These are phyloP conservation scores for Articulospora tetracladia DNA, from an alignment of 495 filamentous ascomycete genomes.

Conservation along the genomic window DNA sequence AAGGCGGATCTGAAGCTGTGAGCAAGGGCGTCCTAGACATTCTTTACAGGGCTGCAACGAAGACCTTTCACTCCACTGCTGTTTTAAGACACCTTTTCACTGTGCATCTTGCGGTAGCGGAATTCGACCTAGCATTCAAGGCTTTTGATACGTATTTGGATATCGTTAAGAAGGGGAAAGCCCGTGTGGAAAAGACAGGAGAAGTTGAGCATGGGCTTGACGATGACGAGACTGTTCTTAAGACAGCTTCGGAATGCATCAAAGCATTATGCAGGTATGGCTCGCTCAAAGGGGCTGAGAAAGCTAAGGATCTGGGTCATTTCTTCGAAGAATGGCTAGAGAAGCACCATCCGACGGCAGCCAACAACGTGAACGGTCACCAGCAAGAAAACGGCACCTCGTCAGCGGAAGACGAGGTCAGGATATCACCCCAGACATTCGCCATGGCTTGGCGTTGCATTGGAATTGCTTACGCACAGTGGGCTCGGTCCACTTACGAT, in stretches of 20 bases:
- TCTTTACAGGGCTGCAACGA: slow-evolving; percentile 81
- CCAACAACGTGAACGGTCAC: slow-evolving; percentile 28
- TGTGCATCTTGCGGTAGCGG: slow-evolving; percentile 77
- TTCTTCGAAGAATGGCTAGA: slow-evolving; percentile 64
- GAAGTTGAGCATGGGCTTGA: slow-evolving; percentile 71
- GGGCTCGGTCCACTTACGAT: slow-evolving; percentile 76
- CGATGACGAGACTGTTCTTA: slow-evolving; percentile 66
- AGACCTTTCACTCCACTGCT: slow-evolving; percentile 88
- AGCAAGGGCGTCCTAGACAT: slow-evolving; percentile 74
- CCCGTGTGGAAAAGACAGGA: slow-evolving; percentile 72
- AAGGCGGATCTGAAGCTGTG: slow-evolving; percentile 68
- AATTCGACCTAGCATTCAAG: slow-evolving; percentile 83
- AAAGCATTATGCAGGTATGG: slow-evolving; percentile 80
- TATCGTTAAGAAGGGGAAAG: slow-evolving; percentile 76
- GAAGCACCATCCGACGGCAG: slow-evolving; percentile 34
- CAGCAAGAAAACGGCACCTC: slow-evolving; percentile 30
- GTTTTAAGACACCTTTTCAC: slow-evolving; percentile 85
- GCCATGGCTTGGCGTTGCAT: slow-evolving; percentile 74
- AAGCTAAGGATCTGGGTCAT: slow-evolving; percentile 61
- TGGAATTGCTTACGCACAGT: slow-evolving; percentile 78
- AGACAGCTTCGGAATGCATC: slow-evolving; percentile 74
- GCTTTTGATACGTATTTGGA: slow-evolving; percentile 88
- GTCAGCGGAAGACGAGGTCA: neutral
- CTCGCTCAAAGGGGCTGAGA: slow-evolving; percentile 67
- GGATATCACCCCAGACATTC: slow-evolving; percentile 38